Conservation (phyloP, 78 protist genomes). For the Abeoforma whisleri region DNA sequence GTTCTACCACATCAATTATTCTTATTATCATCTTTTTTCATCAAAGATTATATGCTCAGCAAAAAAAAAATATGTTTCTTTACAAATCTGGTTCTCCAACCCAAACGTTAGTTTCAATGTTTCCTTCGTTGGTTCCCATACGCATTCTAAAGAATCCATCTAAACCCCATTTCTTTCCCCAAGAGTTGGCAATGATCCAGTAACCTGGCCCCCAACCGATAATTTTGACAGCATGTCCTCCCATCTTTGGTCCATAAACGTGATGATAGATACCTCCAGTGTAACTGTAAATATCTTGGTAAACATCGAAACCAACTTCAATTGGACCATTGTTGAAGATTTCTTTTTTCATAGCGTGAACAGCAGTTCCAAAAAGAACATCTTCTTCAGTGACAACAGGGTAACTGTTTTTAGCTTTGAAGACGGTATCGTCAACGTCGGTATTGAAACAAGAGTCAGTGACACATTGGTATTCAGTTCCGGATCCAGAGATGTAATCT, state of each 20-base stretch:
- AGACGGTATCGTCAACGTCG: neutral
- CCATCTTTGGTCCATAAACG: neutral
- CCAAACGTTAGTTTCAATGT: conserved; percentile 20
- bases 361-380: neutral
- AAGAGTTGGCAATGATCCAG: conserved; percentile 1
- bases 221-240: conserved; percentile 5
- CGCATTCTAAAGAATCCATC: conserved; percentile 14
- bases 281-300: neutral
- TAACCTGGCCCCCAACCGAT: neutral
- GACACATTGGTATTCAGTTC: neutral
- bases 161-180: neutral
- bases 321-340: conserved; percentile 45
- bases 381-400: conserved; percentile 4
- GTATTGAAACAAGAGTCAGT: neutral
- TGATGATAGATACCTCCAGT: neutral
- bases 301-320: conserved; percentile 38
- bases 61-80: no score
- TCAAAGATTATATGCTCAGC: neutral
- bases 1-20: no score
- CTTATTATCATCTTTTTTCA: no score
- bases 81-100: conserved; percentile 27
- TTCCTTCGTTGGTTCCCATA: conserved; percentile 1
- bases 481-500: conserved; percentile 3
- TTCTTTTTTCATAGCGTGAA: conserved; percentile 9
- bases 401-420: conserved; percentile 11